Base-by-base conservation (phyloP, 164 flowering plant species). In the Pachysandra terminalis region DNA sequence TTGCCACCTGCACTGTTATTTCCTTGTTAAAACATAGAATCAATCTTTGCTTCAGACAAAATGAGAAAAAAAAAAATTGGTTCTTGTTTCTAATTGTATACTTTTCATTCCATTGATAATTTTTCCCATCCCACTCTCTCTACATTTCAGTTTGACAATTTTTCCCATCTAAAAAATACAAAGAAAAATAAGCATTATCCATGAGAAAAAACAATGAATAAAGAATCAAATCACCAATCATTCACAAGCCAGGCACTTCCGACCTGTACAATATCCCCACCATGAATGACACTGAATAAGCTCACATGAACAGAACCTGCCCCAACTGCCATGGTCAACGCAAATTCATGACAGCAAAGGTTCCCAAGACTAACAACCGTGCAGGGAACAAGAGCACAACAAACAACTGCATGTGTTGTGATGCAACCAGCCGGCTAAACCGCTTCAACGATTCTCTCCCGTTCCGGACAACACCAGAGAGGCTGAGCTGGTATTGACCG, bases 311-410 rank as follows among this genome's bases (percentile, higher is more conserved):
- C 48, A 49, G 37, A 12, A 62, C 53, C 19, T 23, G 17, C 59
- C 16, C n/a, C 37, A 32, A 32, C 37, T 21, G 52, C 55, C 68
- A 23, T 45, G 37, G 51, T 58, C 73, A 79, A 7, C 28, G 67
- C n/a, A 77, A 65, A 28, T 48, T 68, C 37, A 84, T 74, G 65
- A 75, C 65, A 24, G 79, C 69, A 63, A 27, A 77, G 0, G 82
- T 69, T 4, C 85, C 88, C 56, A 86, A 24, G 19, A 87, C 64
- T 49, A 89, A 57, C 71, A 83, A 21, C 23, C 81, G 70, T 13
- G 86, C 91, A n/a, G 93, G 98, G 65, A 87, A 68, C 76, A 85
- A 63, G 27, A 89, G 72, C 70, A 93, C 72, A 55, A 90, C 80
- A 25, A 91, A 75, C 82, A 93, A 67, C 37, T 83, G 89, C 86